A percentile compares a stretch with the other conserved stretches of the same genome.
phyloP scores from a whole-genome alignment of 1,284 basidiomycete species.

The Marasmius tenuissimus region DNA sequence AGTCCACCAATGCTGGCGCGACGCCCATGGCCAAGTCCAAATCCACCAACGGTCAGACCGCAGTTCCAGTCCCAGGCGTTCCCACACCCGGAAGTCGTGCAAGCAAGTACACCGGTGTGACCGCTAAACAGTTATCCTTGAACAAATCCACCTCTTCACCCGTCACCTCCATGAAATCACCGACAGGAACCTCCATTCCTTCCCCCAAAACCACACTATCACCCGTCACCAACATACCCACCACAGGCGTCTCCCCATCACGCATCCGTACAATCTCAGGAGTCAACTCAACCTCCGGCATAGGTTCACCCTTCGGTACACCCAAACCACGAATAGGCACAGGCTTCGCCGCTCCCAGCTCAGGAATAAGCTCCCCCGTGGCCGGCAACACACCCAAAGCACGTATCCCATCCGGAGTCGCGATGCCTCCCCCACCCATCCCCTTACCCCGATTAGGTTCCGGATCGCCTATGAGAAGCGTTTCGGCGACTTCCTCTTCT shows the following conservation, averaged over 20 bases:
- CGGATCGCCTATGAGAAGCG: slow-evolving; percentile 46
- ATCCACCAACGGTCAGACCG: slow-evolving; percentile 37
- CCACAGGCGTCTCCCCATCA: slow-evolving; percentile 3
- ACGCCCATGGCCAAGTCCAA: slow-evolving; percentile 33
- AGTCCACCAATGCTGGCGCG: slow-evolving; percentile 16
- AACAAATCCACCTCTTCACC: slow-evolving; percentile 22
- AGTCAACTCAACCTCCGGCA: slow-evolving; percentile 30
- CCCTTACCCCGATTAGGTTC: slow-evolving; percentile 21
- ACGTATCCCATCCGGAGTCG: slow-evolving; percentile 68
- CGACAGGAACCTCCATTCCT: slow-evolving; percentile 24
- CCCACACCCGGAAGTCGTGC: slow-evolving; percentile 77
- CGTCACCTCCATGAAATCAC: slow-evolving; percentile 28
- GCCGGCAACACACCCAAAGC: slow-evolving; percentile 52
- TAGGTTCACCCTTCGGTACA: slow-evolving; percentile 60
- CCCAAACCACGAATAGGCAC: slow-evolving; percentile 48
- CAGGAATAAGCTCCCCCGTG: slow-evolving; percentile 40
- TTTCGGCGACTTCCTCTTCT: slow-evolving; percentile 17
- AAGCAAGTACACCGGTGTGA: slow-evolving; percentile 80
- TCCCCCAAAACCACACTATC: slow-evolving; percentile 31
- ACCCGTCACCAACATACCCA: slow-evolving; percentile 18
- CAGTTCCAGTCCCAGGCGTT: slow-evolving; percentile 11
- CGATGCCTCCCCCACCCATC: slow-evolving; percentile 64
- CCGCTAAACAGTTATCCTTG: slow-evolving; percentile 70
- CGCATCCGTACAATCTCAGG: slow-evolving; percentile 16
- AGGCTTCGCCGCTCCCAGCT: slow-evolving; percentile 31